Evolutionary conservation across 768 basidiomycete species (phyloP).

Genomic region (Hemileccinum rubropunctum): DNA sequence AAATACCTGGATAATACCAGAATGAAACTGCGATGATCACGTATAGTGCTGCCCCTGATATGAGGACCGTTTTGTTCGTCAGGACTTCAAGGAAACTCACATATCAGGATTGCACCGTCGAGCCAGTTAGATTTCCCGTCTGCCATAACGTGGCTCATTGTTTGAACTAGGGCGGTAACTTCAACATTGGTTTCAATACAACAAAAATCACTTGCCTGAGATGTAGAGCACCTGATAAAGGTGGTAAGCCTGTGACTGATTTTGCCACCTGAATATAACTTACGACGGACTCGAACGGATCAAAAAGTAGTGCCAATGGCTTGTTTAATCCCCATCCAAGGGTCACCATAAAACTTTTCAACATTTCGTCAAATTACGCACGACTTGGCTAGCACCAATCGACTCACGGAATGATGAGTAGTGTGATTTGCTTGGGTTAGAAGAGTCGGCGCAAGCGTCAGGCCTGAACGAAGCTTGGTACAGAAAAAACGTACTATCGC

Average conservation of each 20-base stretch:
- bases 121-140: constrained; percentile 87
- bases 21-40: constrained; percentile 68
- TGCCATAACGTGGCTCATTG: constrained; percentile 77
- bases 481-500: constrained; percentile 52
- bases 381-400: not conserved
- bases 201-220: constrained; percentile 35
- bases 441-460: not conserved
- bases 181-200: constrained; percentile 25
- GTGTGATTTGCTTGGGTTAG: constrained; percentile 64
- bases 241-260: constrained; percentile 7
- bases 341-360: constrained; percentile 60
- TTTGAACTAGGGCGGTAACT: constrained; percentile 53
- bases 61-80: not conserved
- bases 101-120: constrained; percentile 72
- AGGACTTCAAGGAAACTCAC: constrained; percentile 36
- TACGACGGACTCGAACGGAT: constrained; percentile 83
- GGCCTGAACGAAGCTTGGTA: not conserved
- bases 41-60: constrained; percentile 51
- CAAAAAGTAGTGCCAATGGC: constrained; percentile 78
- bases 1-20: constrained; percentile 53
- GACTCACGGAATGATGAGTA: constrained; percentile 80
- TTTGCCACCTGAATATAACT: constrained; percentile 12
- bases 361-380: not conserved
- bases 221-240: constrained; percentile 34
- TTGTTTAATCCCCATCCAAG: constrained; percentile 83